phyloP scores from a whole-genome alignment of 371 early-diverging fungal genomes.

The Lichtheimia ornata region DNA sequence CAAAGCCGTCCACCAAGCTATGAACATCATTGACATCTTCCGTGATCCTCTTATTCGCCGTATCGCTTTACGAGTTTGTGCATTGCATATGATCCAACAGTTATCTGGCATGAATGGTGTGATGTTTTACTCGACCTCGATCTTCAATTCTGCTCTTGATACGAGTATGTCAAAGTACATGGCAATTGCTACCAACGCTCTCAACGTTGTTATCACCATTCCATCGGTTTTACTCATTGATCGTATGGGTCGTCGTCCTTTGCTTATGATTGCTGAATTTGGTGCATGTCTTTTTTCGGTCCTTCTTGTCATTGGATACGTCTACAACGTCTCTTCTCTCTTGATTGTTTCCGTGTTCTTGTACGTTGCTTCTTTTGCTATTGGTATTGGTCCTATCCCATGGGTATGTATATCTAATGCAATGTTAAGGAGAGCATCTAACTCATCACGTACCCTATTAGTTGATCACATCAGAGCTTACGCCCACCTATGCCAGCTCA shows the following conservation, averaged over 20 bases:
- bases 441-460: not conserved
- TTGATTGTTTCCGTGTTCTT: slow-evolving; percentile 37
- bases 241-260: slow-evolving; percentile 67
- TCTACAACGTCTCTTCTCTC: slow-evolving; percentile 18
- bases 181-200: slow-evolving; percentile 55
- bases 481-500: slow-evolving; percentile 57
- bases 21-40: slow-evolving; percentile 33
- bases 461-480: slow-evolving; percentile 60
- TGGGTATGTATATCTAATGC: slow-evolving; percentile 6
- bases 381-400: slow-evolving; percentile 52
- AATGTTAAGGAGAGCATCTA: not conserved
- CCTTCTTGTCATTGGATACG: slow-evolving; percentile 49
- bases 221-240: slow-evolving; percentile 65
- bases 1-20: slow-evolving; percentile 24
- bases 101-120: slow-evolving; percentile 84
- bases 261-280: slow-evolving; percentile 61
- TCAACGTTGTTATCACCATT: slow-evolving; percentile 56
- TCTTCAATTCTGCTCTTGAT: slow-evolving; percentile 54
- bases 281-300: slow-evolving; percentile 55
- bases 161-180: slow-evolving; percentile 42
- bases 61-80: slow-evolving; percentile 40
- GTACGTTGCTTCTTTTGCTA: slow-evolving; percentile 58
- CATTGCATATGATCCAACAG: slow-evolving; percentile 71
- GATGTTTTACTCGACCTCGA: slow-evolving; percentile 71
- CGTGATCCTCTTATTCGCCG: slow-evolving; percentile 41